Evolutionary conservation across 2,329 filamentous ascomycete genomes (phyloP).

Genomic region (Nigrospora sphaerica): DNA sequence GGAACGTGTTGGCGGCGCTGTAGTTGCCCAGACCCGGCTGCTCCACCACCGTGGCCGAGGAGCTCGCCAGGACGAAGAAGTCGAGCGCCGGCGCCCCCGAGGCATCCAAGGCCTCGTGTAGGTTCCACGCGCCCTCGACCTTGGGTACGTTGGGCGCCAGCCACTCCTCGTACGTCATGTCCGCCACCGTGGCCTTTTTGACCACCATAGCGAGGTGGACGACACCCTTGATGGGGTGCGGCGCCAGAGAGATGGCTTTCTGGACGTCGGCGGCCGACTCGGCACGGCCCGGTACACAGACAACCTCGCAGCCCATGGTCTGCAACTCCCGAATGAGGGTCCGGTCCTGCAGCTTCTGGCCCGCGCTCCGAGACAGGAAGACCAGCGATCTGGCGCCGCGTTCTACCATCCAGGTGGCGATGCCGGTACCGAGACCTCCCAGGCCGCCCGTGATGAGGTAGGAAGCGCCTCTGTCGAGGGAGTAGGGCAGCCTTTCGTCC

Average conservation of each 20-base stretch:
- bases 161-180: slow-evolving; percentile 16
- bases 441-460: neutral
- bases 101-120: slow-evolving; percentile 11
- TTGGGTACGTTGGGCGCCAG: slow-evolving; percentile 15
- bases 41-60: slow-evolving; percentile 13
- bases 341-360: neutral
- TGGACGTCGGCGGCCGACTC: neutral
- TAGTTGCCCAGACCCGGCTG: slow-evolving; percentile 21
- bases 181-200: neutral
- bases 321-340: neutral
- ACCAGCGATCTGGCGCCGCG: neutral
- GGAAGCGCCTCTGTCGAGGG: neutral
- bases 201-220: slow-evolving; percentile 25
- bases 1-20: slow-evolving; percentile 23
- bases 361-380: neutral
- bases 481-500: neutral
- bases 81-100: slow-evolving; percentile 4
- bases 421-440: neutral
- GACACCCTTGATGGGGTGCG: slow-evolving; percentile 14
- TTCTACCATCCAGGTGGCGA: neutral
- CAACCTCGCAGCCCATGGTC: neutral
- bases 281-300: neutral
- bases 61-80: slow-evolving; percentile 18
- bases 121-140: slow-evolving; percentile 20
- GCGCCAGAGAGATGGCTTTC: neutral